phyloP scores from a whole-genome alignment of 2,329 filamentous ascomycete genomes.

The Xylariales sp. region DNA sequence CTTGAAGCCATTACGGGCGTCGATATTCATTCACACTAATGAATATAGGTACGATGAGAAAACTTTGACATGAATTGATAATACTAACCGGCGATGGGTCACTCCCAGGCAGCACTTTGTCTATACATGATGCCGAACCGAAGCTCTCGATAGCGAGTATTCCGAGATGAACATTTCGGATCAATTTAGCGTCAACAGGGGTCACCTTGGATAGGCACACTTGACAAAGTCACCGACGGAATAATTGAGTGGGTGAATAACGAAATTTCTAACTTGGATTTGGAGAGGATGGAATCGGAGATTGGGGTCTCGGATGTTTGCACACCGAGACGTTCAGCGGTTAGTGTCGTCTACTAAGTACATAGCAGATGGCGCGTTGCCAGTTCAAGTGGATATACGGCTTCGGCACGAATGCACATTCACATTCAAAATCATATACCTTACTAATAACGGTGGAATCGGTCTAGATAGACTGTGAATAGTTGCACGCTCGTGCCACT shows the following conservation, averaged over 20 bases:
- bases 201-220: no score
- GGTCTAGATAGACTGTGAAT: no score
- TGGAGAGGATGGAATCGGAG: conserved; percentile 4
- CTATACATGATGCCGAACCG: background rate
- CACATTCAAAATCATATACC: no score
- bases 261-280: background rate
- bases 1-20: background rate
- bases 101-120: background rate
- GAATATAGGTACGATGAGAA: background rate
- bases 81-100: no score
- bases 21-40: background rate
- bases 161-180: background rate
- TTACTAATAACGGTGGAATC: no score
- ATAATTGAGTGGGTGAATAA: background rate
- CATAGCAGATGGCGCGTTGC: background rate
- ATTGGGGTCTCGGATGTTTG: conserved; percentile 27
- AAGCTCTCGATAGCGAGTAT: background rate
- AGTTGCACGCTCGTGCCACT: no score
- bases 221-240: no score
- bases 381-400: background rate
- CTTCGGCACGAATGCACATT: background rate
- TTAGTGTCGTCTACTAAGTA: background rate
- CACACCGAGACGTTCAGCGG: conserved; percentile 8
- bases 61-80: background rate
- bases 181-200: no score